phyloP scores from a whole-genome alignment of 768 basidiomycete genomes.

The Naganishia antarctica region DNA sequence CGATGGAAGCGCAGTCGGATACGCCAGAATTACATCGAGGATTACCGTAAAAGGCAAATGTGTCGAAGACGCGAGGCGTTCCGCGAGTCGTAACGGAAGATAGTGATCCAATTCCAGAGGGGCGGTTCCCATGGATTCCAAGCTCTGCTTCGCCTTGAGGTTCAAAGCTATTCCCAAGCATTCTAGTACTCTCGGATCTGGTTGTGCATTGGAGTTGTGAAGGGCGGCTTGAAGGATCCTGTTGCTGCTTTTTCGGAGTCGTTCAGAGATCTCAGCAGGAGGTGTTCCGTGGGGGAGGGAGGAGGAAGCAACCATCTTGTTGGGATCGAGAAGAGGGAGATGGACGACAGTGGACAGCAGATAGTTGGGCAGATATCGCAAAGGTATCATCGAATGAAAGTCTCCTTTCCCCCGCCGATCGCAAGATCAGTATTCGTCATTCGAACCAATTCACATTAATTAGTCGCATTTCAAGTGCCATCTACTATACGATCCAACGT shows the following conservation, averaged over 20 bases:
- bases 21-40: slow-evolving; percentile 25
- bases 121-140: slow-evolving; percentile 11
- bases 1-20: slow-evolving; percentile 14
- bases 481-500: too few species aligned
- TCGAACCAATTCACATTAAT: too few species aligned
- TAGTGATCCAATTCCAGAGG: neutral
- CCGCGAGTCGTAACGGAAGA: neutral
- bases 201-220: neutral
- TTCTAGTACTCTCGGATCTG: slow-evolving; percentile 5
- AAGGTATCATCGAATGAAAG: too few species aligned
- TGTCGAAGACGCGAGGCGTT: neutral
- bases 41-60: slow-evolving; percentile 7
- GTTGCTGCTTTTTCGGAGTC: slow-evolving; percentile 1
- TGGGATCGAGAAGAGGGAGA: too few species aligned
- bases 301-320: neutral
- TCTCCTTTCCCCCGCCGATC: too few species aligned
- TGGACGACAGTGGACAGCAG: too few species aligned
- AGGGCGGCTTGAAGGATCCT: neutral
- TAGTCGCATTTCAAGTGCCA: too few species aligned
- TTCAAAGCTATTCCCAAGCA: neutral
- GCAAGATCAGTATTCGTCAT: too few species aligned
- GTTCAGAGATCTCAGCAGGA: neutral
- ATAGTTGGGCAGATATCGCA: too few species aligned
- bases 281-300: neutral
- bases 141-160: slow-evolving; percentile 1